Evolutionary conservation across 768 basidiomycete species (phyloP).

Genomic region (Xerocomellus amylosporus): DNA sequence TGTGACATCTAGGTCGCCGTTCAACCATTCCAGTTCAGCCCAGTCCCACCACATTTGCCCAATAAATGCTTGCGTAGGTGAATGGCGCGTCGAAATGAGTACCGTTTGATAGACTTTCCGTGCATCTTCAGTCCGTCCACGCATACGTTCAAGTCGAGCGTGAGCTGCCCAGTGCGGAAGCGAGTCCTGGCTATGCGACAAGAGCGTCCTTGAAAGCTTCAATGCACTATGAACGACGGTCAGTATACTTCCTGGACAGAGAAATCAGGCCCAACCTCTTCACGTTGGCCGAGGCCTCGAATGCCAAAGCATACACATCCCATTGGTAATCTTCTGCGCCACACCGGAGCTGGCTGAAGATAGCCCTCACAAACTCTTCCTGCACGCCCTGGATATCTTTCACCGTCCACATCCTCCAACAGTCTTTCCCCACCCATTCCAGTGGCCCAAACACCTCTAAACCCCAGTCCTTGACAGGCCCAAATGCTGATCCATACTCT

Average conservation of each 20-base stretch:
- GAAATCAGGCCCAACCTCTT: constrained; percentile 49
- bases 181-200: constrained; percentile 57
- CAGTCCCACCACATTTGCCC: constrained; percentile 75
- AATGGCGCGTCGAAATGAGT: constrained; percentile 45
- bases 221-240: constrained; percentile 47
- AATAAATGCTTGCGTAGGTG: constrained; percentile 34
- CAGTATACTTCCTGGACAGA: constrained; percentile 3
- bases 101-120: constrained; percentile 76
- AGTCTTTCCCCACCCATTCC: constrained; percentile 40
- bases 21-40: constrained; percentile 82
- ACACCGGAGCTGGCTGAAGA: constrained; percentile 58
- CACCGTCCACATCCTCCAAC: constrained; percentile 42
- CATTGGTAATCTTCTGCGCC: constrained; percentile 54
- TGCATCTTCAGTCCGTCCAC: constrained; percentile 63
- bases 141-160: constrained; percentile 66
- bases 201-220: constrained; percentile 62
- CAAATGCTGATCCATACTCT: constrained; percentile 58
- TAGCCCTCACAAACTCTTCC: constrained; percentile 45
- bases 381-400: constrained; percentile 54
- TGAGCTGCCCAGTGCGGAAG: constrained; percentile 71
- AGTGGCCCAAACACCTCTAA: constrained; percentile 52
- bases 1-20: constrained; percentile 47
- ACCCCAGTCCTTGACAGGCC: constrained; percentile 68
- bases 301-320: constrained; percentile 64
- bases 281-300: constrained; percentile 56